A percentile compares a stretch with the other conserved stretches of the same genome.
Conservation (phyloP, 129 eudicot genomes). For the Helianthus tuberosus region DNA sequence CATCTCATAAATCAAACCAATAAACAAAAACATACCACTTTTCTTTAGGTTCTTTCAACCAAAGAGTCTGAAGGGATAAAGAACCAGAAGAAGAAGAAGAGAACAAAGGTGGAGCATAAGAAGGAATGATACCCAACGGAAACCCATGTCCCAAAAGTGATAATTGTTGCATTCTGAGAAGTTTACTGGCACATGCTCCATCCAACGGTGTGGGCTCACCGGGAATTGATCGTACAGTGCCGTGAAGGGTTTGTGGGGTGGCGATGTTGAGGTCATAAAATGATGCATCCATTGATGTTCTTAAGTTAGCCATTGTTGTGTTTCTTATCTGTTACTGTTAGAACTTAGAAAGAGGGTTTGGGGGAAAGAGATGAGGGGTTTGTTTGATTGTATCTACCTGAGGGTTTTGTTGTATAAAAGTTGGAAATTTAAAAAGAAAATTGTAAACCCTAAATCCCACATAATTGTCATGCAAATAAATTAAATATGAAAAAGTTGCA, state of each 20-base stretch:
- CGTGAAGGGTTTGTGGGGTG: conserved; percentile 62
- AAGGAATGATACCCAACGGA: conserved; percentile 81
- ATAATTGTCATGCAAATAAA: too few species aligned
- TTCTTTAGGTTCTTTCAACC: conserved; percentile 32
- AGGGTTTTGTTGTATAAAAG: conserved; percentile 28
- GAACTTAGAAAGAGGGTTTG: background rate
- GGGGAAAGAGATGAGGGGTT: conserved; percentile 32
- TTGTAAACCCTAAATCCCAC: conserved; percentile 9
- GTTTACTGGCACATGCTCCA: conserved; percentile 56
- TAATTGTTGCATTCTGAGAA: conserved; percentile 64
- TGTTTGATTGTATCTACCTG: conserved; percentile 11
- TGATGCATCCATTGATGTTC: conserved; percentile 80
- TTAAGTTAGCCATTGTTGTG: conserved; percentile 61
- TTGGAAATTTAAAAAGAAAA: background rate
- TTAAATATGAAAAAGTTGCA: background rate
- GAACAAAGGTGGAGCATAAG: conserved; percentile 48
- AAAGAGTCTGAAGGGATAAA: conserved; percentile 60
- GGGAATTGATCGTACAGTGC: conserved; percentile 62
- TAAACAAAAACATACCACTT: conserved; percentile 45
- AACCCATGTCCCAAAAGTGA: conserved; percentile 56
- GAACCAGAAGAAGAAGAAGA: conserved; percentile 42
- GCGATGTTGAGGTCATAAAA: conserved; percentile 76
- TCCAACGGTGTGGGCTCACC: conserved; percentile 86
- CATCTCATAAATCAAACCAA: conserved; percentile 7
- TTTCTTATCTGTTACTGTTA: conserved; percentile 30